Evolutionary conservation across 306 rosid species (phyloP).

Genomic region (peach (Prunus persica)): Prunus_persica_NCBIv2 NC_034009.1:8508501-8509000

Average conservation of each 20-base stretch:
- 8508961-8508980: conserved; percentile 92
- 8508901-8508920: conserved; percentile 62
- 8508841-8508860: not conserved
- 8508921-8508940: conserved; percentile 58
- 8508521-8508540: conserved; percentile 37
- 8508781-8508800: conserved; percentile 37
- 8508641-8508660: conserved; percentile 61
- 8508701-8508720: conserved; percentile 46
- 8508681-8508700: conserved; percentile 73
- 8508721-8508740: conserved; percentile 37
- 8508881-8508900: conserved; percentile 38
- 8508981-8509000: conserved; percentile 83
- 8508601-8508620: conserved; percentile 6
- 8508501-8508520: conserved; percentile 18
- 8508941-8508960: conserved; percentile 84
- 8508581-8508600: conserved; percentile 14
- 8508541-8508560: conserved; percentile 29
- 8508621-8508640: conserved; percentile 40
- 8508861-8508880: conserved; percentile 3
- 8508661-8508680: conserved; percentile 71
- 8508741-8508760: conserved; percentile 58
- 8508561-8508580: conserved; percentile 20
- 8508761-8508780: conserved; percentile 95
- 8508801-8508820: not conserved
- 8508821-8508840: not conserved